phyloP scores from a whole-genome alignment of 192 early-diverging fungal genomes.

The Coemansia sp. region DNA sequence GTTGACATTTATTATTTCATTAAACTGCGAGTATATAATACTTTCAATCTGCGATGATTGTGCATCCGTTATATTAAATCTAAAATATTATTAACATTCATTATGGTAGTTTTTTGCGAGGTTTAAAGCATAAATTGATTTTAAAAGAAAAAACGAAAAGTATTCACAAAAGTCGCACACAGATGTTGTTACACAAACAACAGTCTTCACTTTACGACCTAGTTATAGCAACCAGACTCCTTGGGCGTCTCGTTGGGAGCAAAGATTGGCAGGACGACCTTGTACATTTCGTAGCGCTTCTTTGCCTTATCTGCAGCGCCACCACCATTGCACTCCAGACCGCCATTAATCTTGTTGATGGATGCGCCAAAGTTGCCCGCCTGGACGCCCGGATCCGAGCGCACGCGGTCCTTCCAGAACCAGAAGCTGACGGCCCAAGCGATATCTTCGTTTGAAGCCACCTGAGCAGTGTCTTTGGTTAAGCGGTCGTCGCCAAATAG shows the following conservation, averaged over 20 bases:
- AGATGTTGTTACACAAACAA: not conserved
- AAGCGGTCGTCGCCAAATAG: conserved; percentile 45
- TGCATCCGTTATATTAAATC: too few relatives aligned
- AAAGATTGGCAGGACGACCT: conserved; percentile 40
- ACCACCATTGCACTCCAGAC: conserved; percentile 45
- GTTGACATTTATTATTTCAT: too few relatives aligned
- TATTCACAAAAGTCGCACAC: not conserved
- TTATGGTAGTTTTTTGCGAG: too few relatives aligned
- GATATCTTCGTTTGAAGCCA: conserved; percentile 27
- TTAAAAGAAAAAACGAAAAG: not conserved
- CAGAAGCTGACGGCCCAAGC: conserved; percentile 48
- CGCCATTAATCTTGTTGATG: conserved; percentile 52
- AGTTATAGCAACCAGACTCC: conserved; percentile 51
- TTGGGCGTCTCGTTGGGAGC: conserved; percentile 28
- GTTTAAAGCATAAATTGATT: too few relatives aligned
- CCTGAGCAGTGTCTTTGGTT: conserved; percentile 23
- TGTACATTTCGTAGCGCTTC: conserved; percentile 54
- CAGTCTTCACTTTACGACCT: not conserved
- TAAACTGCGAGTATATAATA: too few relatives aligned
- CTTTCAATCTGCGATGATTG: too few relatives aligned
- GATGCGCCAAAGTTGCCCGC: conserved; percentile 52
- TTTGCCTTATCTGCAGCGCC: conserved; percentile 40
- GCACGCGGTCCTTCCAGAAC: conserved; percentile 50
- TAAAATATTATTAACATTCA: too few relatives aligned
- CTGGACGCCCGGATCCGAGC: conserved; percentile 31